Evolutionary conservation across 768 basidiomycete genomes (phyloP).

Genomic region (Nidularia sp.): DNA sequence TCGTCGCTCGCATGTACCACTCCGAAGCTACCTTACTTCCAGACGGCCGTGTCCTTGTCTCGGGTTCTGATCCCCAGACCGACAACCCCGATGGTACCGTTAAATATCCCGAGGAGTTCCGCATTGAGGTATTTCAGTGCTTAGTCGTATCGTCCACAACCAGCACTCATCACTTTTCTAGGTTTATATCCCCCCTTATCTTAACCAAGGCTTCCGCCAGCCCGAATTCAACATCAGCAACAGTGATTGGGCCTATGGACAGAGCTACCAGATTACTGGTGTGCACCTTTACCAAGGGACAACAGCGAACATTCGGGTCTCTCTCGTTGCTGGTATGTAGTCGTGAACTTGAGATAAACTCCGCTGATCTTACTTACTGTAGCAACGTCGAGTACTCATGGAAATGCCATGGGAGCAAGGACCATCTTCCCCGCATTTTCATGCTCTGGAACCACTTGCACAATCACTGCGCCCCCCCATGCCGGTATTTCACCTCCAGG

Average conservation of each 20-base stretch:
- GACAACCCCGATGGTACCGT: slow-evolving; percentile 30
- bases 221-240: slow-evolving; percentile 56
- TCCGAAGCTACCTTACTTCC: slow-evolving; percentile 72
- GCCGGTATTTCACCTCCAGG: slow-evolving; percentile 65
- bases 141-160: neutral
- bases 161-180: slow-evolving; percentile 17
- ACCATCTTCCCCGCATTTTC: slow-evolving; percentile 72
- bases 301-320: slow-evolving; percentile 45
- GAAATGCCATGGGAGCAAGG: slow-evolving; percentile 71
- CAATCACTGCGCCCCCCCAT: slow-evolving; percentile 76
- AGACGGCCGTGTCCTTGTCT: slow-evolving; percentile 71
- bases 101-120: slow-evolving; percentile 72
- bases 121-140: slow-evolving; percentile 38
- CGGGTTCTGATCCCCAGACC: slow-evolving; percentile 73
- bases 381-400: slow-evolving; percentile 76
- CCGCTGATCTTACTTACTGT: slow-evolving; percentile 3
- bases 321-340: slow-evolving; percentile 58
- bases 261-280: slow-evolving; percentile 47
- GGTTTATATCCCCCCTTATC: slow-evolving; percentile 87
- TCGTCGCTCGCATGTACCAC: slow-evolving; percentile 74
- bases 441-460: slow-evolving; percentile 66
- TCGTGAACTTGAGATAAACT: neutral
- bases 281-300: slow-evolving; percentile 40
- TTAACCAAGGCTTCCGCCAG: slow-evolving; percentile 55
- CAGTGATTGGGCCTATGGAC: slow-evolving; percentile 62